Conservation (phyloP, 768 basidiomycete species). For the Hygrophoropsis aurantiaca region DNA sequence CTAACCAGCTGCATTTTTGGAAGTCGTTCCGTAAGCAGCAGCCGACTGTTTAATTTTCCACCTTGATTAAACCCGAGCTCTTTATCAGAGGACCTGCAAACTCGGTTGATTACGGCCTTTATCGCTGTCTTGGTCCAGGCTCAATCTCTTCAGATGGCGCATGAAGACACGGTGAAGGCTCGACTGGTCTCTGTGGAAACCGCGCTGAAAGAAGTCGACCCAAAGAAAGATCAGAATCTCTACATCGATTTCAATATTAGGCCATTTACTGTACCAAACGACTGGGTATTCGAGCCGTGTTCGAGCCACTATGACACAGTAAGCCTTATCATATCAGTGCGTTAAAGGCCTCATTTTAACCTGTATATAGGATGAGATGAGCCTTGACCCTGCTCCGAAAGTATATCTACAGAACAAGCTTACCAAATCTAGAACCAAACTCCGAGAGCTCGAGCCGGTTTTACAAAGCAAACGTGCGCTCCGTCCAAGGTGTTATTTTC, state of each 20-base stretch:
- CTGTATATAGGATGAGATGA: conserved; percentile 42
- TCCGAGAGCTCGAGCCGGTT: conserved; percentile 60
- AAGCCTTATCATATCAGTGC: conserved; percentile 18
- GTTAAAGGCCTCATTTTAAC: neutral
- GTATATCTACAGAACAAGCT: conserved; percentile 82
- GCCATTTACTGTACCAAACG: conserved; percentile 59
- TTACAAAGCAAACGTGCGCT: conserved; percentile 62
- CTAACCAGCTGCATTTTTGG: conserved; percentile 12
- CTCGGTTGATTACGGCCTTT: conserved; percentile 56
- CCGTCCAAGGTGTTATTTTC: conserved; percentile 9
- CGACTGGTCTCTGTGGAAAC: conserved; percentile 46
- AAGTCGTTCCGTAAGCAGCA: conserved; percentile 65
- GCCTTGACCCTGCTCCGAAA: conserved; percentile 68
- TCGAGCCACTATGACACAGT: conserved; percentile 75
- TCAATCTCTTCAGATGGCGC: conserved; percentile 55
- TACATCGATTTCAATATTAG: conserved; percentile 74
- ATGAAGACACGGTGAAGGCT: conserved; percentile 58
- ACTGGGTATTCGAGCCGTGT: conserved; percentile 79
- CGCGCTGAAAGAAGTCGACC: conserved; percentile 52
- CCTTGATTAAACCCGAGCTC: neutral
- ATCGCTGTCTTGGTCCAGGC: conserved; percentile 55
- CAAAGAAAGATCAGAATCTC: conserved; percentile 62
- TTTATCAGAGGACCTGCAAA: conserved; percentile 65
- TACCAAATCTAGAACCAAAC: conserved; percentile 53
- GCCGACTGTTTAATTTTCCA: neutral